Conservation (phyloP, 2,329 filamentous ascomycete species). For the Penicillium corylophilum region DNA sequence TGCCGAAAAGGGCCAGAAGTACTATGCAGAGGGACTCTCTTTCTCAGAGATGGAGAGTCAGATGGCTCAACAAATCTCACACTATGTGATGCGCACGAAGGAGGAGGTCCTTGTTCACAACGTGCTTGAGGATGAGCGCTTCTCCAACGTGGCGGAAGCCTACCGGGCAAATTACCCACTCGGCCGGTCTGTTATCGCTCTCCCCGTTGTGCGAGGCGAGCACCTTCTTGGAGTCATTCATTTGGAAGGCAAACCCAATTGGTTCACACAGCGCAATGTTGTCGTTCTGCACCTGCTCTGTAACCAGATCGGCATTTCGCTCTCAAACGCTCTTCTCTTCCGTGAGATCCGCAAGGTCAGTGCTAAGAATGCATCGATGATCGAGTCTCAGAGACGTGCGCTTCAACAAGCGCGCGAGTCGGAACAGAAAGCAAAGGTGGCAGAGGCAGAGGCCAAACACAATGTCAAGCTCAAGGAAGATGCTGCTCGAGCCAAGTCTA, state of each 20-base stretch:
- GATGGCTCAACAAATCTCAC: slow-evolving; percentile 60
- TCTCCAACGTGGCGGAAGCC: slow-evolving; percentile 59
- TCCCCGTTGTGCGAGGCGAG: slow-evolving; percentile 62
- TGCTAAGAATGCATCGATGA: slow-evolving; percentile 64
- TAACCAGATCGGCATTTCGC: slow-evolving; percentile 64
- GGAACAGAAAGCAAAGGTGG: slow-evolving; percentile 64
- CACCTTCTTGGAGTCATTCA: slow-evolving; percentile 61
- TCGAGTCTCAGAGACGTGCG: slow-evolving; percentile 63
- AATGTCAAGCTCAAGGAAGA: slow-evolving; percentile 68
- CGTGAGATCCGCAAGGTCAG: slow-evolving; percentile 61
- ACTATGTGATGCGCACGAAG: slow-evolving; percentile 62
- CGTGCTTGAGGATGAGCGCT: slow-evolving; percentile 63
- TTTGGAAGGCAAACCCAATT: slow-evolving; percentile 62
- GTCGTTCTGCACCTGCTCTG: slow-evolving; percentile 57
- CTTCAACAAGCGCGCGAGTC: slow-evolving; percentile 61
- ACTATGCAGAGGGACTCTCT: slow-evolving; percentile 55
- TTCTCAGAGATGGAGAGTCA: slow-evolving; percentile 59
- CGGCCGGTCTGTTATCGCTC: slow-evolving; percentile 60
- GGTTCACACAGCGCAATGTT: slow-evolving; percentile 61
- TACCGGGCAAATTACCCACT: slow-evolving; percentile 57
- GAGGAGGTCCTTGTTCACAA: slow-evolving; percentile 65
- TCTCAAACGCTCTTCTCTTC: slow-evolving; percentile 64
- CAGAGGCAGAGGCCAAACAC: slow-evolving; percentile 62
- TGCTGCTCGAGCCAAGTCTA: slow-evolving; percentile 73
- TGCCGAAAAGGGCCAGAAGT: slow-evolving; percentile 54